Conservation (phyloP, 805 yeast species). For the Teunomyces pallodes region DNA sequence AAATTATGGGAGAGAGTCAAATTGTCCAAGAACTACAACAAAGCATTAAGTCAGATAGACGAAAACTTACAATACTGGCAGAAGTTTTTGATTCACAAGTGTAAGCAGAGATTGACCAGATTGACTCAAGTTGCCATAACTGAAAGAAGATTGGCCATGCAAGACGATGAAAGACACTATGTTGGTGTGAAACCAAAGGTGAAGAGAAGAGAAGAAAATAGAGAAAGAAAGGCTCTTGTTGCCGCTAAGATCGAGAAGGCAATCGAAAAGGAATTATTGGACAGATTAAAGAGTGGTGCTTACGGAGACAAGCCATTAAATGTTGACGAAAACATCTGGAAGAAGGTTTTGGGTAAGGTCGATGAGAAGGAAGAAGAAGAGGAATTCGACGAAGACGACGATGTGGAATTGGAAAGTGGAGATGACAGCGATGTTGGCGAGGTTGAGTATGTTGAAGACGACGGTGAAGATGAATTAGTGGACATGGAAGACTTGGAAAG, state of each 20-base stretch:
- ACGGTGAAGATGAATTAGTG: slow-evolving; percentile 82
- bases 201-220: slow-evolving; percentile 86
- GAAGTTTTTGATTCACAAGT: slow-evolving; percentile 83
- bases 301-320: slow-evolving; percentile 97
- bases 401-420: slow-evolving; percentile 50
- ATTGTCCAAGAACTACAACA: slow-evolving; percentile 82
- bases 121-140: slow-evolving; percentile 94
- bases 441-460: slow-evolving; percentile 88
- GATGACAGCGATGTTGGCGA: slow-evolving; percentile 62
- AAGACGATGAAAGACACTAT: slow-evolving; percentile 88
- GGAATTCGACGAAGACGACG: slow-evolving; percentile 52
- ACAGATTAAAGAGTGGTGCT: slow-evolving; percentile 94
- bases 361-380: slow-evolving; percentile 62
- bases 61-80: slow-evolving; percentile 90
- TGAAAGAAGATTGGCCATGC: slow-evolving; percentile 87
- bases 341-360: slow-evolving; percentile 77
- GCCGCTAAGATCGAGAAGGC: slow-evolving; percentile 97
- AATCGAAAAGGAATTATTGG: slow-evolving; percentile 91
- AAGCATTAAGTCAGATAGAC: slow-evolving; percentile 87
- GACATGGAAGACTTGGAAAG: slow-evolving; percentile 91
- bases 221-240: slow-evolving; percentile 94
- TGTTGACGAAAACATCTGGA: slow-evolving; percentile 95
- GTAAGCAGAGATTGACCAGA: slow-evolving; percentile 94
- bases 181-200: slow-evolving; percentile 94
- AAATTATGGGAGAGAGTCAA: slow-evolving; percentile 94